Conservation (phyloP, 495 filamentous ascomycete genomes). For the Daldinia concentrica region DNA sequence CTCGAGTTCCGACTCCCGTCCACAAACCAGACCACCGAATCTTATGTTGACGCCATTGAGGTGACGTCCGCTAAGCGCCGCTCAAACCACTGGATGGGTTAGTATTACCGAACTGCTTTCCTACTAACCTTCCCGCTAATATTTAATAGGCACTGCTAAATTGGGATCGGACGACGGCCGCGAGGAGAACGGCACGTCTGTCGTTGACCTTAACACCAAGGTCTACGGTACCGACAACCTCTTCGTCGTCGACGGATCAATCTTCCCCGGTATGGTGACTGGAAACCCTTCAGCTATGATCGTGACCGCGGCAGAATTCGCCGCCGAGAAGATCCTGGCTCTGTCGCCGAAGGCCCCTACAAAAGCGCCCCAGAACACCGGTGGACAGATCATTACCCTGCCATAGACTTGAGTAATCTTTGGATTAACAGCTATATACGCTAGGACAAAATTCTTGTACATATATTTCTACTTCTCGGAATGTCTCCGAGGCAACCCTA, state of each 20-base stretch:
- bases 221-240: constrained; percentile 79
- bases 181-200: constrained; percentile 63
- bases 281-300: constrained; percentile 70
- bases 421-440: constrained; percentile 7
- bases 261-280: constrained; percentile 69
- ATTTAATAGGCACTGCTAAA: constrained; percentile 61
- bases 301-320: constrained; percentile 66
- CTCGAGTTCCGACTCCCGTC: constrained; percentile 66
- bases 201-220: constrained; percentile 75
- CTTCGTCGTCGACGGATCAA: constrained; percentile 69
- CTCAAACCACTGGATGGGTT: constrained; percentile 75
- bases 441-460: constrained; percentile 37
- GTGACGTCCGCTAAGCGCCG: constrained; percentile 65
- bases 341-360: constrained; percentile 18
- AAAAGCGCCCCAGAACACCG: constrained; percentile 30
- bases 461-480: constrained; percentile 28
- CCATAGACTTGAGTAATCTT: constrained; percentile 22
- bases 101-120: constrained; percentile 12
- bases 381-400: constrained; percentile 35
- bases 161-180: constrained; percentile 74
- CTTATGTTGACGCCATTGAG: constrained; percentile 62
- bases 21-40: constrained; percentile 58
- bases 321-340: constrained; percentile 58
- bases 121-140: constrained; percentile 5
- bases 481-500: constrained; percentile 12